Evolutionary conservation across 768 basidiomycete species (phyloP), one percentile per base, ranked within the genome.

Genomic region (Coprinellus micaceus): DNA sequence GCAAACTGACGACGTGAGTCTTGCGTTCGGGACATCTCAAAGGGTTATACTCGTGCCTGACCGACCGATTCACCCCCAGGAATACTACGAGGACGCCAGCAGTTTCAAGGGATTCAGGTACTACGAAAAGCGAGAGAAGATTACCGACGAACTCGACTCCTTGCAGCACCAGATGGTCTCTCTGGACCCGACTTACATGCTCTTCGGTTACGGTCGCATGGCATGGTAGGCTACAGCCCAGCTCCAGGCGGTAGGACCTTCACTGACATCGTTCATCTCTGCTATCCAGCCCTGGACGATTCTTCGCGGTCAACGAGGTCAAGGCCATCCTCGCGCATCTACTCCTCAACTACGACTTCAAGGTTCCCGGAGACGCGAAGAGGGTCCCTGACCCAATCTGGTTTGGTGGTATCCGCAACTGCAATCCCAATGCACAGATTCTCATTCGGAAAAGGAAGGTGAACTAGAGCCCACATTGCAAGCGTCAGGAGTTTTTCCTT

Each of bases 81-180:
- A 65, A n/a, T 60, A 68, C 26, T 84, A 82, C 58, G 58, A 66
- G n/a, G 61, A 75, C 49, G 58, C 75, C 0, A 36, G 57, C 10
- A 59, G 50, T 9, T 80, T 81, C 58, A 71, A 75, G 17, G 71
- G 72, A 0, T 74, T 72, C 60, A 64, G 78, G 22, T 78, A 75
- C 56, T 58, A 66, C 17, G 61, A 68, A 1, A 62, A 68, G 60
- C 58, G 67, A 29, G 64, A 67, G 33, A 36, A 36, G 30, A 61
- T 64, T 22, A 62, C 25, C 28, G 52, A 30, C 2, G 30, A 60
- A 19, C 43, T 44, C 4, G 63, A 62, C 37, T 29, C 59, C 21
- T 58, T 58, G 48, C 69, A 66, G 48, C 65, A 70, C 45, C 65
- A 68, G 48, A 66, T 70, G 62, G 63, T 69, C 26, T 63, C 65